These are phyloP conservation scores for Elaeagnus macrophylla DNA, from an alignment of 306 rosid species.

Conservation along the genomic window DNA sequence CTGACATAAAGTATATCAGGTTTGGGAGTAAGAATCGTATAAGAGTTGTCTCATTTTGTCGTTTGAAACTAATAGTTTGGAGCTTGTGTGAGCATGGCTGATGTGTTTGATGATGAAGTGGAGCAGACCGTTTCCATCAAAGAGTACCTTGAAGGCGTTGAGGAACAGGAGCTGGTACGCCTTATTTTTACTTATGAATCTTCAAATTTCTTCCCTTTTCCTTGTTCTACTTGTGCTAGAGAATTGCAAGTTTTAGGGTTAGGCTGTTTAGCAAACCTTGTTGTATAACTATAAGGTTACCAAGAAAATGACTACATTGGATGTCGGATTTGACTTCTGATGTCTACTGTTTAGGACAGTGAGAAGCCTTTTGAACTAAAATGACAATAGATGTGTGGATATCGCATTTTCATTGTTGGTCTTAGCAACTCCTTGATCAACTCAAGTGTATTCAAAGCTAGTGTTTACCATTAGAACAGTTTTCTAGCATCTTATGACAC, in stretches of 20 bases:
- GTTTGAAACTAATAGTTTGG: not conserved
- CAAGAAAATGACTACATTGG: too few relatives aligned
- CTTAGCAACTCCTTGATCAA: not conserved
- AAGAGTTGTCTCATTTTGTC: not conserved
- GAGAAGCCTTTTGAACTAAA: not conserved
- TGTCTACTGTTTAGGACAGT: not conserved
- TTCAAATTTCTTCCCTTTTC: not conserved
- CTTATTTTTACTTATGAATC: not conserved
- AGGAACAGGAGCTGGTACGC: slow-evolving; percentile 81
- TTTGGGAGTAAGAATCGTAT: not conserved
- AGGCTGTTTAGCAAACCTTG: too few relatives aligned
- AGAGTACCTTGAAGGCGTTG: slow-evolving; percentile 76
- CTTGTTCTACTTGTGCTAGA: not conserved
- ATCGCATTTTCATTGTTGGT: not conserved
- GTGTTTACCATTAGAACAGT: not conserved
- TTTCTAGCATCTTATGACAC: not conserved
- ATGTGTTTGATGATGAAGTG: slow-evolving; percentile 54
- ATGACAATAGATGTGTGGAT: not conserved
- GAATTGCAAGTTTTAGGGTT: not conserved
- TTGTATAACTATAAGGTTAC: too few relatives aligned
- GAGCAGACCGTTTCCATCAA: slow-evolving; percentile 60
- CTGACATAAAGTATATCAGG: slow-evolving; percentile 4
- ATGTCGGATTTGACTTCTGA: not conserved
- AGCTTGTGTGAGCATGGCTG: slow-evolving; percentile 38
- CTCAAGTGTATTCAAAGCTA: not conserved